Percentiles rank a stretch among this genome's conserved stretches.
These are phyloP conservation scores for Brassica nigra DNA, from an alignment of 345 rosid genomes.

Conservation along the genomic window DNA sequence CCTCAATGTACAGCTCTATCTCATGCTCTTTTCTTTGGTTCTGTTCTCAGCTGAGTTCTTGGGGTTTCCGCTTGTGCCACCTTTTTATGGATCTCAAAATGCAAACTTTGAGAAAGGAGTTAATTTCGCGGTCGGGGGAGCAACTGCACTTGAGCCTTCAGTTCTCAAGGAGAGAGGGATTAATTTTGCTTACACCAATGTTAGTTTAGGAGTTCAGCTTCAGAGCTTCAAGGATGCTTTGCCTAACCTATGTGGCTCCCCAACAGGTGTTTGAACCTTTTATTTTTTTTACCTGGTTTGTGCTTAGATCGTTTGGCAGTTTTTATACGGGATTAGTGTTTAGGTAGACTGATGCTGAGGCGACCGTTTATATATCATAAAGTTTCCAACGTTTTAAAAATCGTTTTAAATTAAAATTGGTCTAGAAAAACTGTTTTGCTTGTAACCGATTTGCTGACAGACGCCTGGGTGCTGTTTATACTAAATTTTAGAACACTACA, in stretches of 20 bases:
- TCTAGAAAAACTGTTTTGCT: too few species aligned
- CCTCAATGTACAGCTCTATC: not conserved
- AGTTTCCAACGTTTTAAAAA: too few species aligned
- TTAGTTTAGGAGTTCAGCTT: conserved; percentile 48
- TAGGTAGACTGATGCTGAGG: too few species aligned
- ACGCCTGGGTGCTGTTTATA: too few species aligned
- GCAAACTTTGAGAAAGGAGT: conserved; percentile 44
- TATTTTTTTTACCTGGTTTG: not conserved
- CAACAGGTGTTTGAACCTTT: conserved; percentile 35
- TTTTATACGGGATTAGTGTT: too few species aligned
- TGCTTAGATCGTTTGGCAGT: not conserved
- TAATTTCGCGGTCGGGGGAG: conserved; percentile 57
- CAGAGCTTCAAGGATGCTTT: conserved; percentile 43
- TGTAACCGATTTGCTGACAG: too few species aligned
- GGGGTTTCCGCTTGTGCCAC: conserved; percentile 47
- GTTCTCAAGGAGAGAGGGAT: conserved; percentile 40
- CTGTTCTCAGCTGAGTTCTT: conserved; percentile 45
- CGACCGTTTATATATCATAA: too few species aligned
- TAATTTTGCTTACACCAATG: conserved; percentile 7
- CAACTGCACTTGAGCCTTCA: conserved; percentile 44
- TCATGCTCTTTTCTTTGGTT: not conserved
- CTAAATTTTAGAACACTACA: not conserved
- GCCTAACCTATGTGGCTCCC: conserved; percentile 42
- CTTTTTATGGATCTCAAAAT: conserved; percentile 40
- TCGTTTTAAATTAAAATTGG: too few species aligned